These are phyloP conservation scores for Alternaria sp. DNA, from an alignment of 2,329 filamentous ascomycete species.

Conservation along the genomic window DNA sequence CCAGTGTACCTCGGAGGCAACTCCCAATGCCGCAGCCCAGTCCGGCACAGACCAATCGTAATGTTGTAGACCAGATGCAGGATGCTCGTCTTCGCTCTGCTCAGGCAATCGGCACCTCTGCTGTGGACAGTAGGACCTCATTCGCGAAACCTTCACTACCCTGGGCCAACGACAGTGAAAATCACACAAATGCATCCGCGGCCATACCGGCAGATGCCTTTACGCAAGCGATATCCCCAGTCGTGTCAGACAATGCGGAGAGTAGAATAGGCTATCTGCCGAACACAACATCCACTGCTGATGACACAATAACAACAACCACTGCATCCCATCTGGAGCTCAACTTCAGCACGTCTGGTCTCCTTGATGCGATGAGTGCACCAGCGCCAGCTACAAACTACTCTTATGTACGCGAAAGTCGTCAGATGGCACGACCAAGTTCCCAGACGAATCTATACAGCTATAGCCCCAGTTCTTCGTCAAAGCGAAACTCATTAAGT, in stretches of 20 bases:
- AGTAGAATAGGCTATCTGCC: conserved; percentile 21
- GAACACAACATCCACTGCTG: conserved; percentile 14
- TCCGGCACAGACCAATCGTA: conserved; percentile 33
- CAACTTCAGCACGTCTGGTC: conserved; percentile 36
- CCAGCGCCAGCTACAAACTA: conserved; percentile 31
- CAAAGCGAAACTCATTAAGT: conserved; percentile 40
- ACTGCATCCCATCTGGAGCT: conserved; percentile 25
- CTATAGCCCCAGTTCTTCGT: conserved; percentile 47
- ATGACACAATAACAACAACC: conserved; percentile 14
- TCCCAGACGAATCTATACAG: conserved; percentile 52
- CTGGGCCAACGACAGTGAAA: conserved; percentile 29
- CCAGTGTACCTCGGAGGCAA: conserved; percentile 35
- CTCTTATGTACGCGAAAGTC: conserved; percentile 34
- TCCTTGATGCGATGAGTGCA: conserved; percentile 34
- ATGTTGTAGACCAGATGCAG: conserved; percentile 44
- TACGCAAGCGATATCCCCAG: not conserved
- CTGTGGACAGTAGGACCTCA: conserved; percentile 13
- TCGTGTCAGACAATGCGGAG: conserved; percentile 19
- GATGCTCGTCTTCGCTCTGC: conserved; percentile 41
- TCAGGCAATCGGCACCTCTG: conserved; percentile 28
- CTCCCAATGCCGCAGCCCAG: conserved; percentile 46
- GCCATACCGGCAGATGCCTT: conserved; percentile 20
- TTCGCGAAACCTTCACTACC: conserved; percentile 34
- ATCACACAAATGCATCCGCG: conserved; percentile 20
- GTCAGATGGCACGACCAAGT: conserved; percentile 38